These are phyloP conservation scores for Elasticomyces elasticus DNA, from an alignment of 495 filamentous ascomycete genomes.

Conservation along the genomic window DNA sequence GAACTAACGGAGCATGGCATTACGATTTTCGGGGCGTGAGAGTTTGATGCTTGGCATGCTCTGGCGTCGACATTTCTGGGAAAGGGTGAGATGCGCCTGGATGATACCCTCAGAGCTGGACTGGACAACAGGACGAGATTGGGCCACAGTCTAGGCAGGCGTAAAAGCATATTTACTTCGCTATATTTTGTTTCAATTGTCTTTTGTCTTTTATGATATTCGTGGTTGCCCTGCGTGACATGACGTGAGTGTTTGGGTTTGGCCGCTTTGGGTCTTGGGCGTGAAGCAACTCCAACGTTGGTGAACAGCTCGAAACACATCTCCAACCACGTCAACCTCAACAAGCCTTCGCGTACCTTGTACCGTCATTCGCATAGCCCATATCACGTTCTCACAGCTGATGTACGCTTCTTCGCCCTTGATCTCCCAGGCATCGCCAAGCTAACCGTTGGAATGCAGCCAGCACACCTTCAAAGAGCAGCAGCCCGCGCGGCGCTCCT, in stretches of 20 bases:
- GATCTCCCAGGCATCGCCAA: constrained; percentile 19
- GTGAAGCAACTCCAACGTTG: too few species aligned
- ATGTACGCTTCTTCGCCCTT: too few species aligned
- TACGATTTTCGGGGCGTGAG: too few species aligned
- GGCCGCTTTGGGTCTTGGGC: not conserved
- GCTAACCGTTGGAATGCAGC: constrained; percentile 28
- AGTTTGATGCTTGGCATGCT: too few species aligned
- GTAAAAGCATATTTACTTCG: too few species aligned
- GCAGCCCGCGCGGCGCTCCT: constrained; percentile 1
- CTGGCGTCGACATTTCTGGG: too few species aligned
- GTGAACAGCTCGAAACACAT: not conserved
- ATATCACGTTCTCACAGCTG: too few species aligned
- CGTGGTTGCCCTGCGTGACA: not conserved
- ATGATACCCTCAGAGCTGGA: not conserved
- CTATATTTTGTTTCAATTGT: not conserved
- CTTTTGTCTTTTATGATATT: not conserved
- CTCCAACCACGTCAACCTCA: not conserved
- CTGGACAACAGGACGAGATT: not conserved
- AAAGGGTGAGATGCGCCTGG: too few species aligned
- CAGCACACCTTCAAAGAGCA: not conserved
- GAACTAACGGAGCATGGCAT: not conserved
- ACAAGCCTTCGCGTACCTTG: not conserved
- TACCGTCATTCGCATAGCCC: not conserved
- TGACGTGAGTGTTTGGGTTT: not conserved
- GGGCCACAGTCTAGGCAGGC: not conserved